These are phyloP conservation scores for Austroboletus rostrupii DNA, from an alignment of 1,284 basidiomycete genomes.

Conservation along the genomic window DNA sequence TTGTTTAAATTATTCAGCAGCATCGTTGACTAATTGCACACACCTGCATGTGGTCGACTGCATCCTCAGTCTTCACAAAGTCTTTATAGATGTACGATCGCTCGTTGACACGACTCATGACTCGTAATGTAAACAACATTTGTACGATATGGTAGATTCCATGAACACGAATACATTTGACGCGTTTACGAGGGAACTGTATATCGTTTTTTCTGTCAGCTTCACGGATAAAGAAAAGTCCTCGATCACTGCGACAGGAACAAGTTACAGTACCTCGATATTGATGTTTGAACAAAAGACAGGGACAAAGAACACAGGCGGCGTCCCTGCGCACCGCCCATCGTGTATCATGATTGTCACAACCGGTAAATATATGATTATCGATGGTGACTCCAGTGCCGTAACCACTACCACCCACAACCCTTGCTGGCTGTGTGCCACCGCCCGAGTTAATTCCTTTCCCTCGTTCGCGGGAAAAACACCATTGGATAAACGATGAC, in stretches of 20 bases:
- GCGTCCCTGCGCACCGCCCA: too few relatives aligned
- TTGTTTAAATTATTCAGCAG: not conserved
- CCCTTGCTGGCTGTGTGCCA: not conserved
- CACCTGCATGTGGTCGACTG: not conserved
- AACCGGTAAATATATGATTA: not conserved
- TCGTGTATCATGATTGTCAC: not conserved
- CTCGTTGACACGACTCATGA: not conserved
- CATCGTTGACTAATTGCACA: not conserved
- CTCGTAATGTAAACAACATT: not conserved
- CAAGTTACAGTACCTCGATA: too few relatives aligned
- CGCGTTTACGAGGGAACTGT: not conserved
- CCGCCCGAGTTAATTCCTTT: not conserved
- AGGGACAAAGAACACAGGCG: too few relatives aligned
- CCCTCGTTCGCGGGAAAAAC: not conserved
- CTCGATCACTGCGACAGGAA: not conserved
- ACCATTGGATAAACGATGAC: too few relatives aligned
- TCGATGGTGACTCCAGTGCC: not conserved
- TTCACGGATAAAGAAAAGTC: not conserved
- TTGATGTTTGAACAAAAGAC: too few relatives aligned
- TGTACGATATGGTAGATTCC: not conserved
- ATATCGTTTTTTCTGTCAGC: not conserved
- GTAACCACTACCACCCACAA: not conserved
- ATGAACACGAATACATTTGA: not conserved
- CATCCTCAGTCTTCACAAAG: not conserved
- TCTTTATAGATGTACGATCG: not conserved